Percentiles rank a stretch among this genome's conserved stretches.
These are phyloP conservation scores for Trichoderma koningiopsis DNA, from an alignment of 2,329 filamentous ascomycete genomes.

Conservation along the genomic window DNA sequence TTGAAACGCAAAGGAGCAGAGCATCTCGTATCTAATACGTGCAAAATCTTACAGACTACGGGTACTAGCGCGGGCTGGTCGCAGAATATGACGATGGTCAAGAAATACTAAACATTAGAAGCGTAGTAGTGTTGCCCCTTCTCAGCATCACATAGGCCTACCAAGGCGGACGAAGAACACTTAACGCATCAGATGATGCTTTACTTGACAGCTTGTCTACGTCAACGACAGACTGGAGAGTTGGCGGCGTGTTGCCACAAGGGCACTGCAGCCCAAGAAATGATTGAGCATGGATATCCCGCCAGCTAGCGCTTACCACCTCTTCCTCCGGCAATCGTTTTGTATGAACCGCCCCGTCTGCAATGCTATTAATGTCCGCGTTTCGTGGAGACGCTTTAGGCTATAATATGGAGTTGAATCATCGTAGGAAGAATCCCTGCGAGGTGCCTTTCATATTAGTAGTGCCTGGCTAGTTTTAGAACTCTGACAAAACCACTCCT, in stretches of 20 bases:
- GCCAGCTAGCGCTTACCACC: conserved; percentile 16
- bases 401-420: conserved; percentile 8
- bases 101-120: not conserved
- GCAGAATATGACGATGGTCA: not conserved
- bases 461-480: not conserved
- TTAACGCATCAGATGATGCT: not conserved
- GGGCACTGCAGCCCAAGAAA: not conserved
- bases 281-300: not conserved
- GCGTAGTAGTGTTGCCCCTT: not conserved
- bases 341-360: conserved; percentile 4
- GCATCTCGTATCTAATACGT: conserved; percentile 8
- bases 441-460: conserved; percentile 11
- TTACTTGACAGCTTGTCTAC: not conserved
- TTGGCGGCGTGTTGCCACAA: not conserved
- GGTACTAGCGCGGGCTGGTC: not conserved
- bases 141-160: not conserved
- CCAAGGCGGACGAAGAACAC: not conserved
- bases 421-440: conserved; percentile 6
- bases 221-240: conserved; percentile 15
- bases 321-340: not conserved
- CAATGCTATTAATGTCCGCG: not conserved
- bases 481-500: not conserved
- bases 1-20: not conserved
- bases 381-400: conserved; percentile 5
- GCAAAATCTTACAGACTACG: not conserved